Evolutionary conservation across 2,329 filamentous ascomycete species (phyloP), one percentile per base, ranked within the genome.

Genomic region (Sporothrix euskadiensis): DNA sequence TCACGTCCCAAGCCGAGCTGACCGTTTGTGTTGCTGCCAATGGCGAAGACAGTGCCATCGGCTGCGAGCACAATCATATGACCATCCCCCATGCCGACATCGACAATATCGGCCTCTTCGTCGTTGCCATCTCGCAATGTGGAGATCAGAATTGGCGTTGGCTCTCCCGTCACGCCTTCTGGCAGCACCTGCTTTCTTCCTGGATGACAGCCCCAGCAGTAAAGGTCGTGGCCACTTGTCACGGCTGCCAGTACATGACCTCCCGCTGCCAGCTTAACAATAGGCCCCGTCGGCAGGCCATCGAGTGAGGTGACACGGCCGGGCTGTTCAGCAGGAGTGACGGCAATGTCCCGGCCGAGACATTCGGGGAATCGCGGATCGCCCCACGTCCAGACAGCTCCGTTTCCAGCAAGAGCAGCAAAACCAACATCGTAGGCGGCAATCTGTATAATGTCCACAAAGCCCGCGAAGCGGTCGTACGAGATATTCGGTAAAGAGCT

Each of bases 161-260:
- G 85, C 9, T 77, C 75, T 22, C 75, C 76, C 1, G 56, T 44
- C n/a, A 78, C 57, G 7, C 47, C 30, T 2, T 52, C 75, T 10
- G 63, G 75, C 22, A 84, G 76, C 30, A 76, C 73, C 3, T 65
- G 61, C 59, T 14, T 22, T 22, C 77, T 77, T 7, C 80, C 81
- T 26, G 81, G 79, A 65, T 81, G 81, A 22, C n/a, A 80, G 41
- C 90, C 90, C 89, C 90, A 92, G 32, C 87, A 78, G 77, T 92
- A 92, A 1, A 91, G 79, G 73, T 88, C 87, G 44, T 85, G 83
- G 2, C 86, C 87, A 12, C 83, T 81, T 0, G 88, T 91, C 59
- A 92, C 76, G 0, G 89, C 89, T 3, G 87, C 88, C 1, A 87
- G 80, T 2, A 86, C 80, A 77, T 89, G 90, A 0, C 89, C 89